Conservation (phyloP, 2,329 filamentous ascomycete species). For the Rhinocladiella mackenziei region DNA sequence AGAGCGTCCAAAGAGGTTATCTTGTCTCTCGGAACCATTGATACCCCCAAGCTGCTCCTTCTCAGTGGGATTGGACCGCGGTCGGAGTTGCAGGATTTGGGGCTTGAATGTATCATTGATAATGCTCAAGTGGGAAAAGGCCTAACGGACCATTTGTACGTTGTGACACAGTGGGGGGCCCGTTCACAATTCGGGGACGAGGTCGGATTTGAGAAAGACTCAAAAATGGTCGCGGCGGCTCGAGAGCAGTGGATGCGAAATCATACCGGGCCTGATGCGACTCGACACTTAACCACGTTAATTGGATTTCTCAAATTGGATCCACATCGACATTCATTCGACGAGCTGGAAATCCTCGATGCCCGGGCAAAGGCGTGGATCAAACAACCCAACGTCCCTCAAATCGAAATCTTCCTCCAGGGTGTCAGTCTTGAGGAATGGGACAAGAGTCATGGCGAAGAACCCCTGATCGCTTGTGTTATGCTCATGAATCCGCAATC, state of each 20-base stretch:
- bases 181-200: slow-evolving; percentile 42
- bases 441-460: slow-evolving; percentile 16
- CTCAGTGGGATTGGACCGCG: slow-evolving; percentile 48
- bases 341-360: slow-evolving; percentile 52
- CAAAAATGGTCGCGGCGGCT: slow-evolving; percentile 42
- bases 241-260: slow-evolving; percentile 47
- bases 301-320: slow-evolving; percentile 44
- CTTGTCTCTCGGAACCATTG: slow-evolving; percentile 38
- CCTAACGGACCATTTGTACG: slow-evolving; percentile 42
- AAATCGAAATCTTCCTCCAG: slow-evolving; percentile 50
- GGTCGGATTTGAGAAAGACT: slow-evolving; percentile 44
- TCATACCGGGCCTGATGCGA: slow-evolving; percentile 37
- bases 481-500: slow-evolving; percentile 53
- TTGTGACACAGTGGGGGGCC: slow-evolving; percentile 36
- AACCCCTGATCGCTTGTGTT: slow-evolving; percentile 31
- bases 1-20: slow-evolving; percentile 39
- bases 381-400: slow-evolving; percentile 49
- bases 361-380: slow-evolving; percentile 43
- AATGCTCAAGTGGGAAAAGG: slow-evolving; percentile 43
- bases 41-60: slow-evolving; percentile 43
- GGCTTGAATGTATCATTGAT: slow-evolving; percentile 40
- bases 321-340: slow-evolving; percentile 34
- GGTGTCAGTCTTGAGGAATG: slow-evolving; percentile 8
- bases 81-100: slow-evolving; percentile 38
- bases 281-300: slow-evolving; percentile 31